Conservation (phyloP, 768 basidiomycete species). For the Amanita subjunquillea region DNA sequence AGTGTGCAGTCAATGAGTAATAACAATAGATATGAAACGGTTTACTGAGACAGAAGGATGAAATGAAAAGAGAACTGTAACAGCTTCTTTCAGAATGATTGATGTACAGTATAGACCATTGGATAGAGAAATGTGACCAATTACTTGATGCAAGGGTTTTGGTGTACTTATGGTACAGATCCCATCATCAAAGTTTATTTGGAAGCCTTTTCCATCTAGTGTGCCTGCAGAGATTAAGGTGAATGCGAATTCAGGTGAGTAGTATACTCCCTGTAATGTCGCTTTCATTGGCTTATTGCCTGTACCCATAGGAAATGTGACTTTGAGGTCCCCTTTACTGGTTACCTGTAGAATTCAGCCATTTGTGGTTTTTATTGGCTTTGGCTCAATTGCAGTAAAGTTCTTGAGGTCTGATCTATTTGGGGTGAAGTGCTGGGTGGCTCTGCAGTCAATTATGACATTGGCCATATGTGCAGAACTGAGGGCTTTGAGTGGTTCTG, state of each 20-base stretch:
- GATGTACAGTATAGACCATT: too few species aligned
- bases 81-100: too few species aligned
- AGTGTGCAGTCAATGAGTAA: too few species aligned
- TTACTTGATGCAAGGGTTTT: too few species aligned
- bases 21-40: too few species aligned
- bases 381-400: slow-evolving; percentile 10
- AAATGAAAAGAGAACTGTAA: too few species aligned
- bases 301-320: slow-evolving; percentile 15
- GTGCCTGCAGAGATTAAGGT: slow-evolving; percentile 16
- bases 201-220: slow-evolving; percentile 11
- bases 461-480: neutral
- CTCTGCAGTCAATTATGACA: slow-evolving; percentile 21
- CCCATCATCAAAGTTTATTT: slow-evolving; percentile 7
- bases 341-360: slow-evolving; percentile 15
- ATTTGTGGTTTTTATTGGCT: slow-evolving; percentile 18
- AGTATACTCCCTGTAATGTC: slow-evolving; percentile 14
- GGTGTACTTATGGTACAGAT: slow-evolving; percentile 9
- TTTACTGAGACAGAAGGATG: too few species aligned
- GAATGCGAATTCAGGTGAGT: too few species aligned
- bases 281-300: slow-evolving; percentile 11
- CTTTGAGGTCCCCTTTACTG: slow-evolving; percentile 17
- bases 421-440: slow-evolving; percentile 22
- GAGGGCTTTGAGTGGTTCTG: neutral
- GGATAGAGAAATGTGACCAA: too few species aligned
- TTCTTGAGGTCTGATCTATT: slow-evolving; percentile 16